phyloP scores from a whole-genome alignment of 768 basidiomycete genomes.

The Pulveroboletus sp. region DNA sequence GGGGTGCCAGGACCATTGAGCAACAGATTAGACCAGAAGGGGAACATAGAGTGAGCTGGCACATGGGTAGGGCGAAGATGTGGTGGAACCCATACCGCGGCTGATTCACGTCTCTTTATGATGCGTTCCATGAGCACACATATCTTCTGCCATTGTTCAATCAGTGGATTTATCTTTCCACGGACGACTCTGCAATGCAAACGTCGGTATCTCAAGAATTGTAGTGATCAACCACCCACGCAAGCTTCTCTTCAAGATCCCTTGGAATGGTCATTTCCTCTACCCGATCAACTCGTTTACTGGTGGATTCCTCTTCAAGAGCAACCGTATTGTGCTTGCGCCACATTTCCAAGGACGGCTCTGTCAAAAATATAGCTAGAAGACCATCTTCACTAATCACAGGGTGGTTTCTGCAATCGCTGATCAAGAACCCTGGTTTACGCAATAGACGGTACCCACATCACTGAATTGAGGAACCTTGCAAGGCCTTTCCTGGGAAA shows the following conservation, averaged over 20 bases:
- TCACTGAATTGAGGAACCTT: constrained; percentile 73
- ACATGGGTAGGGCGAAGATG: constrained; percentile 58
- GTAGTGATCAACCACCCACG: constrained; percentile 37
- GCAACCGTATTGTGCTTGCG: constrained; percentile 72
- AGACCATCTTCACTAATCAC: constrained; percentile 85
- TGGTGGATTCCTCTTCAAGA: constrained; percentile 82
- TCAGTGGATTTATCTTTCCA: constrained; percentile 64
- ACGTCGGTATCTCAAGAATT: constrained; percentile 1
- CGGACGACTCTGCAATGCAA: constrained; percentile 60
- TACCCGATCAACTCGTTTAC: constrained; percentile 70
- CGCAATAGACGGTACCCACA: constrained; percentile 42
- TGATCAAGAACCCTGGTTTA: not conserved
- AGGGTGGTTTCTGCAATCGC: constrained; percentile 76
- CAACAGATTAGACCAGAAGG: constrained; percentile 38
- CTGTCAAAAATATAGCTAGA: constrained; percentile 74
- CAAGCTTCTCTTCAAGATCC: constrained; percentile 87
- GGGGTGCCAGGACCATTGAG: constrained; percentile 33
- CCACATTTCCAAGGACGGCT: constrained; percentile 83
- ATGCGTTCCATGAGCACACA: constrained; percentile 83
- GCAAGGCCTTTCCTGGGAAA: constrained; percentile 65
- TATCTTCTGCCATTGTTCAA: constrained; percentile 91
- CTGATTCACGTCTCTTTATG: constrained; percentile 85
- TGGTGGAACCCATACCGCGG: constrained; percentile 73
- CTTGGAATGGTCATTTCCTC: constrained; percentile 93
- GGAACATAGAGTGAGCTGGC: constrained; percentile 66